Evolutionary conservation across 108 stramenopile species (phyloP), one percentile per base, ranked within the genome.

Genomic region (Aurantiochytrium sp.): DNA sequence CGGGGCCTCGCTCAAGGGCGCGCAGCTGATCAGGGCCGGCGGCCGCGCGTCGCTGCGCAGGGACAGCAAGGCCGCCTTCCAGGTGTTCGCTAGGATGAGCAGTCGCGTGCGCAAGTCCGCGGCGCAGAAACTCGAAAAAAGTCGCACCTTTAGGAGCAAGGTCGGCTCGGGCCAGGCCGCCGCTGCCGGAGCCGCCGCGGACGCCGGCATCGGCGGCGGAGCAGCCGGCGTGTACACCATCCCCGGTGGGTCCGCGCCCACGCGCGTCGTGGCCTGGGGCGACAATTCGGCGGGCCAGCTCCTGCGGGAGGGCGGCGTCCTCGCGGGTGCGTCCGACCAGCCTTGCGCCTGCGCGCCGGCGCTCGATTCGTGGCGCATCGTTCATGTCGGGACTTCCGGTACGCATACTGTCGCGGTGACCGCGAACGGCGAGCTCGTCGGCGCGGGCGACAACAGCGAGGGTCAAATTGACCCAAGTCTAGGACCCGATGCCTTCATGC

Each of bases 371-470:
- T 6, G 8, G 15, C 8, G 24, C 0, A 68, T 87, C 30, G 68
- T 86, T 4, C 19, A 21, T 6, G 45, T 87, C 5, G 86, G 55
- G 21, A 24, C 87, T 21, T 42, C 73, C 41, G 68, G 90, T 21
- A 88, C 69, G 54, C 90, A 91, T 86, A 89, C 92, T 17, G 59
- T 89, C n/a, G 92, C 89, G 5, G 88, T 92, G 22, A 90, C 91
- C 4, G 48, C 88, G 8, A 53, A 90, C 4, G 91, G 91, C 17
- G 88, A 89, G 4, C 37, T 91, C 1, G 15, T 89, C 24, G 87
- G 86, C 39, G 89, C 55, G 27, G 92, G 92, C 15, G 54, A 89
- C 45, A 92, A 92, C 73, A 90, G 90, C n/a, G 91, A 92, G 54
- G 92, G 92, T 30, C 91, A 92, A 54, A 39, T 91, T 32, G 37